Conservation (phyloP, 345 rosid genomes). For the Eutrema japonicum region DNA sequence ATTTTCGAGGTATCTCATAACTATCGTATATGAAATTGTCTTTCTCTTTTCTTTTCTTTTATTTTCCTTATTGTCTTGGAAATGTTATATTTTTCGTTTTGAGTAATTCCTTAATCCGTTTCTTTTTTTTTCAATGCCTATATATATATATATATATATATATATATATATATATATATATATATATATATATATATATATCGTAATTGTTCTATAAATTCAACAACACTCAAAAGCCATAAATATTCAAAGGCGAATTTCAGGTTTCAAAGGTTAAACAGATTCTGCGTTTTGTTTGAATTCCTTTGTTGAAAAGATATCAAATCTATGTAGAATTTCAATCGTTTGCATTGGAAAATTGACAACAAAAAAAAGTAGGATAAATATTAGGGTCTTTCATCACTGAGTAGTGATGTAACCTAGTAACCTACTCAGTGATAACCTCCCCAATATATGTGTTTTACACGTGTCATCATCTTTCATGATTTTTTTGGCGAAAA, state of each 20-base stretch:
- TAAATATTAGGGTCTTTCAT: too few species aligned
- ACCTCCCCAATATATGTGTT: background rate
- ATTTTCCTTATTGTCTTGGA: background rate
- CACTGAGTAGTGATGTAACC: too few species aligned
- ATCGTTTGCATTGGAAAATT: background rate
- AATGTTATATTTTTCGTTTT: background rate
- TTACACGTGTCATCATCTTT: background rate
- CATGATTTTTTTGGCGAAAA: background rate
- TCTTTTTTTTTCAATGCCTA: background rate
- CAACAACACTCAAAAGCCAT: background rate
- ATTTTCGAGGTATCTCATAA: conserved; percentile 5
- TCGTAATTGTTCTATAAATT: background rate
- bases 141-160: background rate
- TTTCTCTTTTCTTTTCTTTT: background rate
- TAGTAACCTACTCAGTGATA: background rate
- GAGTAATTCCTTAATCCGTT: background rate
- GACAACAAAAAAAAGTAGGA: background rate
- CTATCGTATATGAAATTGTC: background rate
- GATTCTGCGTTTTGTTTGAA: conserved; percentile 3
- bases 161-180: too few species aligned
- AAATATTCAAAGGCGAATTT: background rate
- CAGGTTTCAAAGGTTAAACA: conserved; percentile 2
- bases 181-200: background rate
- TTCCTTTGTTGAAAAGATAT: background rate
- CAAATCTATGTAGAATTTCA: background rate